Base-by-base conservation (phyloP, 2,329 filamentous ascomycete genomes). In the Camillea tinctor region DNA sequence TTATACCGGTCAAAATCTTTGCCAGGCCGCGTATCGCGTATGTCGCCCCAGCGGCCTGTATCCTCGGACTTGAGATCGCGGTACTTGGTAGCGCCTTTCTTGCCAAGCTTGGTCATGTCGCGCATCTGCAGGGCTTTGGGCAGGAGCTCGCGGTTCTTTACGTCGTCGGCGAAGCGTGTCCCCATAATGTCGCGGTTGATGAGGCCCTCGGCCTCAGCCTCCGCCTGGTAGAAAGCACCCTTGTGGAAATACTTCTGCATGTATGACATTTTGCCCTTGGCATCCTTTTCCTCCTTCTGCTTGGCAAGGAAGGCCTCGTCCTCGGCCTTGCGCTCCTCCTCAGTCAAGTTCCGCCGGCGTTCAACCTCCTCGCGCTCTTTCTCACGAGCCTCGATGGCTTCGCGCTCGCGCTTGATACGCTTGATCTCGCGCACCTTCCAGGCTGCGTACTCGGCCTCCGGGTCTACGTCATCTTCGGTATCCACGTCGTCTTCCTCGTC, bases 211-310 rank as follows among this genome's bases (percentile, higher is more conserved):
- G 86, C 87, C 67, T 88, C 86, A 55, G 88, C 83, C 68, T 96
- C 91, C 56, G 93, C 92, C 66, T 90, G 90, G 80, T 92, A 98
- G 79, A 98, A 99, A 17, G 95, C 95, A 54, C 95, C 95, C 78
- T 93, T 94, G 81, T 99, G 95, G 76, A 92, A 93, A 79, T 98
- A 99, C 73, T 93, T 93, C 72, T 97, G 93, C 90, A 98, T 92
- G 74, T 88, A 97, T 1, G 85, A 85, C 82, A 95, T 92, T 76
- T 94, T 90, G 56, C 92, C 92, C 62, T 89, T 88, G 55, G 81
- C 76, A 62, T 90, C 87, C 69, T 91, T 91, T 64, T 96, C 93
- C 63, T 90, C 90, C 68, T 89, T 87, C 76, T 98, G 94, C 66
- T 83, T 81, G 1, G 88, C 88, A 19, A 98, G 79, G 74, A 87